These are phyloP conservation scores for Trichoderma brevicompactum DNA, from an alignment of 2,329 filamentous ascomycete species.

Conservation along the genomic window DNA sequence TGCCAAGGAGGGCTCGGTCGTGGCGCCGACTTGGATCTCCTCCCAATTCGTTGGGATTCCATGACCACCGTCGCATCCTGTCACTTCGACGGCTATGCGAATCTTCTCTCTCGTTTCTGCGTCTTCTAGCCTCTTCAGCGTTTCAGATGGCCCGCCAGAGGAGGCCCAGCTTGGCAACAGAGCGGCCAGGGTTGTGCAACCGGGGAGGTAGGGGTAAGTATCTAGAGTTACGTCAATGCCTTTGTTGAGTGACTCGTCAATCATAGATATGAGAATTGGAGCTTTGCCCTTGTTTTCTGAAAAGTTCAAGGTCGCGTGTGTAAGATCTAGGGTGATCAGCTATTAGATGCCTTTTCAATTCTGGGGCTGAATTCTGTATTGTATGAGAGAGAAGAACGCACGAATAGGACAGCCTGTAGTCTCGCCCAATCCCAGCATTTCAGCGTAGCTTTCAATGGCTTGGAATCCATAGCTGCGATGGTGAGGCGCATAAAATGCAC, in stretches of 20 bases:
- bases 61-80: constrained; percentile 36
- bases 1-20: constrained; percentile 27
- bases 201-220: constrained; percentile 36
- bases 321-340: constrained; percentile 31
- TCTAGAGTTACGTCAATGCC: constrained; percentile 36
- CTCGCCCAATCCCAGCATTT: constrained; percentile 35
- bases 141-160: constrained; percentile 33
- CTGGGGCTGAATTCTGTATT: background rate
- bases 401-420: constrained; percentile 35
- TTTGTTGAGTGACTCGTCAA: constrained; percentile 31
- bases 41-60: constrained; percentile 38
- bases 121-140: constrained; percentile 32
- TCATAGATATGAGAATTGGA: constrained; percentile 32
- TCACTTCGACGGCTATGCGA: constrained; percentile 34
- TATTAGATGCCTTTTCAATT: background rate
- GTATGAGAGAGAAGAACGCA: constrained; percentile 17
- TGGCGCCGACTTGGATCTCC: constrained; percentile 35
- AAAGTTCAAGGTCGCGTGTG: constrained; percentile 36
- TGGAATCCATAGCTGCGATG: constrained; percentile 36
- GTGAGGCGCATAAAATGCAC: constrained; percentile 35
- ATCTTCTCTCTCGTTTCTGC: constrained; percentile 33
- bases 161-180: constrained; percentile 36
- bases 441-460: constrained; percentile 35
- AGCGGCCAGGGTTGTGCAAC: constrained; percentile 35
- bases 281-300: constrained; percentile 35